These are phyloP conservation scores for Lepidium didymum DNA, from an alignment of 345 rosid genomes.

Conservation along the genomic window DNA sequence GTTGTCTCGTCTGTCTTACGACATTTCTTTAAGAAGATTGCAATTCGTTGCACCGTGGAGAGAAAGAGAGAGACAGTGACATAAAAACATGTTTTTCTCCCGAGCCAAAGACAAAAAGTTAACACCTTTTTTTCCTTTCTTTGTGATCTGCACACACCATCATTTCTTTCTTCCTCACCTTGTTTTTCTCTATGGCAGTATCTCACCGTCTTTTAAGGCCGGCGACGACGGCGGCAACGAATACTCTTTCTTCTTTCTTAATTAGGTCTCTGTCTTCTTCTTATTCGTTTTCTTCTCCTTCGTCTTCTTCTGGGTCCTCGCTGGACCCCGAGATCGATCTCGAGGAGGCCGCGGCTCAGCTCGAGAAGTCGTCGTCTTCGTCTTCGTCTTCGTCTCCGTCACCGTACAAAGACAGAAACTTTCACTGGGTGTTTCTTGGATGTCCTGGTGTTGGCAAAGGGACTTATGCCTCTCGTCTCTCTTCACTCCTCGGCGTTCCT, in stretches of 20 bases:
- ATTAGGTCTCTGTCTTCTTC: conserved; percentile 25
- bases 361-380: conserved; percentile 22
- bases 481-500: conserved; percentile 73
- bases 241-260: conserved; percentile 9
- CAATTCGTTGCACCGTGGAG: background rate
- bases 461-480: conserved; percentile 89
- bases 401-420: conserved; percentile 35
- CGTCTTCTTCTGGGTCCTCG: conserved; percentile 27
- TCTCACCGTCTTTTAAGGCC: conserved; percentile 27
- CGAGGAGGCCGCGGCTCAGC: conserved; percentile 23
- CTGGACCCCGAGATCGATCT: conserved; percentile 39
- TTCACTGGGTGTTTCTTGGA: conserved; percentile 95
- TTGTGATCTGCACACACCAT: background rate
- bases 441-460: conserved; percentile 99
- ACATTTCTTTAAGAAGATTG: too few relatives aligned
- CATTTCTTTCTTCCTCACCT: background rate
- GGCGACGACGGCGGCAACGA: conserved; percentile 6
- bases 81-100: conserved; percentile 7
- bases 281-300: conserved; percentile 24
- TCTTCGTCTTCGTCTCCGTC: conserved; percentile 23
- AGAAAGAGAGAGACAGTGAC: background rate
- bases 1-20: too few relatives aligned
- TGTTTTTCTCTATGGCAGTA: conserved; percentile 29
- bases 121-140: too few relatives aligned
- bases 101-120: background rate